Evolutionary conservation across 352 stramenopile species (phyloP), one percentile per base, ranked within the genome.

Genomic region (Phytophthora kernoviae): DNA sequence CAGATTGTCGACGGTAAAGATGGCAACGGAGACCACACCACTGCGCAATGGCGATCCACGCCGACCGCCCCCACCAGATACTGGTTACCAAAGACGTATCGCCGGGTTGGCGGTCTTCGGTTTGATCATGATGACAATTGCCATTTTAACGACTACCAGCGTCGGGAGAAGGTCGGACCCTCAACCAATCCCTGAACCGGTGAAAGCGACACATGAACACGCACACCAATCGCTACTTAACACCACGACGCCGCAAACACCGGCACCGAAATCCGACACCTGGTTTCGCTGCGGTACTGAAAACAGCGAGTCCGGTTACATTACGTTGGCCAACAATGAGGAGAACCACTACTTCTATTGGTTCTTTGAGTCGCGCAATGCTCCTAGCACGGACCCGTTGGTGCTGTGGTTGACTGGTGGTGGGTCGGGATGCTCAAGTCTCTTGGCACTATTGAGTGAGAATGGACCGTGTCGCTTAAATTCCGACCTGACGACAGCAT

Each of bases 361-460:
- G 78, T 77, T 84, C 53, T 73, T 82, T 37, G 71, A 89, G 62
- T 81, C 72, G n/a, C 72, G 85, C 22, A 58, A 65, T 4, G 49
- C 75, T 4, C 63, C 81, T 20, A 40, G 41, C 6, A 77, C 54
- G n/a, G 81, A 87, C 37, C 90, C 89, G 20, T 65, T 97, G 22
- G 70, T 97, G 14, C 60, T 90, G 8, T 89, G 79, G 79, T 65
- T 89, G 47, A 83, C 75, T 7, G 77, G 77, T n/a, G 50, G 54
- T 6, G 66, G 66, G 5, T 65, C 74, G 1, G 59, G 71, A 10
- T 75, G 72, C 55, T 87, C 73, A 5, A 82, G 73, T 52, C 53
- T 85, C 20, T 43, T 68, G 5, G 73, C 68, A 5, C 20, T 87
- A 2, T 37, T 88, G 27, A 52, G 37, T 17, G 80, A 90, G 52